These are phyloP conservation scores for Chytridium lagenaria DNA, from an alignment of 371 early-diverging fungal genomes.

Conservation along the genomic window DNA sequence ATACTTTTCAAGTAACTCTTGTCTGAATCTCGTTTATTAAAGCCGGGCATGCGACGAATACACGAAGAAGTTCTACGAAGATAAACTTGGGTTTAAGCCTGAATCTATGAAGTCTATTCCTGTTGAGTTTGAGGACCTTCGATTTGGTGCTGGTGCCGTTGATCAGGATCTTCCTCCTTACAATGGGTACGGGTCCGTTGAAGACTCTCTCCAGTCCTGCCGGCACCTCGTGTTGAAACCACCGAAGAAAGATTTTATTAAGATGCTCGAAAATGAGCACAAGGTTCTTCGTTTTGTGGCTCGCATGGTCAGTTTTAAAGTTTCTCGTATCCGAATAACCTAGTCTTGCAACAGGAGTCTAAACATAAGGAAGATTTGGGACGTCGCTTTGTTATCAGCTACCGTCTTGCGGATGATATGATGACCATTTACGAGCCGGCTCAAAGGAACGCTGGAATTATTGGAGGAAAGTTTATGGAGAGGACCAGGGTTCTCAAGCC, in stretches of 20 bases:
- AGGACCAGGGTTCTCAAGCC: constrained; percentile 57
- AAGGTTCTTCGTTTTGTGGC: constrained; percentile 63
- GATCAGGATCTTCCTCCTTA: constrained; percentile 56
- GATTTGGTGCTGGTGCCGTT: neutral
- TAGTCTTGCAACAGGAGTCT: constrained; percentile 48
- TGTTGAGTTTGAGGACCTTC: constrained; percentile 28
- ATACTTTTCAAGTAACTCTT: neutral
- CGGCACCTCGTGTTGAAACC: constrained; percentile 62
- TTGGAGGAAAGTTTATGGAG: constrained; percentile 68
- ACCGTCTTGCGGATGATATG: constrained; percentile 61
- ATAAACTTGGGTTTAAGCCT: constrained; percentile 37
- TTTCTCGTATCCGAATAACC: neutral
- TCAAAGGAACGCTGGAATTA: constrained; percentile 59
- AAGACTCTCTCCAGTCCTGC: constrained; percentile 62
- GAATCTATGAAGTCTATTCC: constrained; percentile 34
- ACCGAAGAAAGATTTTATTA: constrained; percentile 64
- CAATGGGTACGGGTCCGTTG: constrained; percentile 66
- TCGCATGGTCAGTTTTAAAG: constrained; percentile 47
- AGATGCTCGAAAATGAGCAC: constrained; percentile 63
- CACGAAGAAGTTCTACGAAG: constrained; percentile 55
- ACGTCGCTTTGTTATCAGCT: constrained; percentile 61
- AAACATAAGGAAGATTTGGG: constrained; percentile 60
- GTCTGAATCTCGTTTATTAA: too few relatives aligned
- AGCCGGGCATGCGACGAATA: constrained; percentile 67
- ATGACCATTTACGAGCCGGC: constrained; percentile 66